Base-by-base conservation (phyloP, 257 asterid species). In the Coffea eugenioides region DNA sequence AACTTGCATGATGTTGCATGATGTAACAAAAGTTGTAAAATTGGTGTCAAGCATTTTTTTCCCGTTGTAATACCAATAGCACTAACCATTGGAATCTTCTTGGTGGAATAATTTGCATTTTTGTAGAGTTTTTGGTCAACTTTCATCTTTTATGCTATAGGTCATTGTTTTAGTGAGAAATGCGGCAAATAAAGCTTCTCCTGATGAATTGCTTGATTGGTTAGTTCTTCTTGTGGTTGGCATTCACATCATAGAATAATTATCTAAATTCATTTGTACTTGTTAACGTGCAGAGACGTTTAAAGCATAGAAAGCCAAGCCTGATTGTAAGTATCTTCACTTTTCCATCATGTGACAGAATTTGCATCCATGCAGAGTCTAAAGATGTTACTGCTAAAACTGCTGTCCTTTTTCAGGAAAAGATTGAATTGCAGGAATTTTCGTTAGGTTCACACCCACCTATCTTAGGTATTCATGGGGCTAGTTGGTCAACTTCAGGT, bases 361-460 rank as follows among this genome's bases (percentile, higher is more conserved):
- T 71, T 77, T 48, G 75, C 67, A 23, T 48, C 80, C 36, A 71
- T 69, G 43, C 21, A 46, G 51, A 64, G 69, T 48, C 68, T 65
- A 43, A 66, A 56, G 74, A 77, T 45, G 66, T 46, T 80, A 74
- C 13, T 36, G 45, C 76, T 75, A 61, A 76, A 56, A 65, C 15
- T 43, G 31, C 34, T 69, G 23, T 76, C n/a, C 51, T 52, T 85
- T 72, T 87, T 68, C 76, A 96, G 99, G 99, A 96, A 85, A 96
- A 89, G 85, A 90, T 96, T 48, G 97, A 96, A 79, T 82, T 96
- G 76, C 97, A 82, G 90, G 97, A 77, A 69, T 96, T 96, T 87
- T 96, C 95, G 56, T 91, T 96, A 74, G 99, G 99, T 80, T 88
- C 94, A n/a, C 82, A 85, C 25, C 94, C 99, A 81, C 99, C 99